These are phyloP conservation scores for Panus rudis DNA, from an alignment of 768 basidiomycete species.

Conservation along the genomic window DNA sequence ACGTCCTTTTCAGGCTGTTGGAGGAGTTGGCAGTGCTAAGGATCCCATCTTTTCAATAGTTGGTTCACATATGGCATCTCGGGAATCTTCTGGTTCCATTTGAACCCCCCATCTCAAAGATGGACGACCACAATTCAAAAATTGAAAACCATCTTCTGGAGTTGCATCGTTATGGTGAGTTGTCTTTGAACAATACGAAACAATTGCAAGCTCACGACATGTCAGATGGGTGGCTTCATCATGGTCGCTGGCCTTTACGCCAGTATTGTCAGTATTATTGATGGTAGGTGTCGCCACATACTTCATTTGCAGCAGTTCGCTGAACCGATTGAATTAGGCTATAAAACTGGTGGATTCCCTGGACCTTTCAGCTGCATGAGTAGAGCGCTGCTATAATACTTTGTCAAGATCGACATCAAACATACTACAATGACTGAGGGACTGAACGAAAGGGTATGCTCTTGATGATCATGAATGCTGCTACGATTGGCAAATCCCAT, in stretches of 20 bases:
- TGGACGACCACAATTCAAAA: conserved; percentile 20
- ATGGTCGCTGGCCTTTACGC: conserved; percentile 25
- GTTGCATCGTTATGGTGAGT: conserved; percentile 16
- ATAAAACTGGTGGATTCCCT: conserved; percentile 19
- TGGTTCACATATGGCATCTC: conserved; percentile 27
- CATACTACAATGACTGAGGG: too few relatives aligned
- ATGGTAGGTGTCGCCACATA: conserved; percentile 14
- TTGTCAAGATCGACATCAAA: too few relatives aligned
- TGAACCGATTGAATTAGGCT: conserved; percentile 11
- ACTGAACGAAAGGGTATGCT: too few relatives aligned
- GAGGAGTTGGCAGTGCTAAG: too few relatives aligned
- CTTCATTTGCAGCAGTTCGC: not conserved
- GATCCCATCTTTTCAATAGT: conserved; percentile 1
- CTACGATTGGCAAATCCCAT: too few relatives aligned
- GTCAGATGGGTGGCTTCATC: conserved; percentile 22
- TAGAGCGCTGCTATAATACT: conserved; percentile 9
- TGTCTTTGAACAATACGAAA: not conserved
- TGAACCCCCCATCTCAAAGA: conserved; percentile 15
- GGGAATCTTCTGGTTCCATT: conserved; percentile 25
- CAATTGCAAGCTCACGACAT: not conserved
- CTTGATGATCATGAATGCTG: too few relatives aligned
- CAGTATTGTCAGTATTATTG: conserved; percentile 20
- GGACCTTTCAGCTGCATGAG: conserved; percentile 21
- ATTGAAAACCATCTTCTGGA: conserved; percentile 19
- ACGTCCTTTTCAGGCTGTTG: not conserved